These are phyloP conservation scores for Chlorella vulgaris DNA, from an alignment of 139 green algal species.

Conservation along the genomic window DNA sequence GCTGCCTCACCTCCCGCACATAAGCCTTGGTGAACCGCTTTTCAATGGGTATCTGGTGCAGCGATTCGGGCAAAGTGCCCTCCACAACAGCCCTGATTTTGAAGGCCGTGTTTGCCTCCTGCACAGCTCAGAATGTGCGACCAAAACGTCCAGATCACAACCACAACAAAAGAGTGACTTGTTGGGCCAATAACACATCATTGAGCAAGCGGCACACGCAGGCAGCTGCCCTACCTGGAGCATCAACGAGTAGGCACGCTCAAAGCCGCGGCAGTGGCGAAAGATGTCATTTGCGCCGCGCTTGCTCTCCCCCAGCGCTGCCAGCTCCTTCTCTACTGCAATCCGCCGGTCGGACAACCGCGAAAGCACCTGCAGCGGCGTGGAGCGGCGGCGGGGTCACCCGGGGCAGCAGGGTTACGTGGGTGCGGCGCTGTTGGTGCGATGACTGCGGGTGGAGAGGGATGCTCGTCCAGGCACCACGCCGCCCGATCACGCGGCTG, in stretches of 20 bases:
- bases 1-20: constrained; percentile 32
- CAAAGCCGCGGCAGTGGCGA: constrained; percentile 88
- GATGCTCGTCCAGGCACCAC: too few species aligned
- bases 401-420: too few species aligned
- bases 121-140: too few species aligned
- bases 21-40: constrained; percentile 81
- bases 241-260: constrained; percentile 76
- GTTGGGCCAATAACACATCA: too few species aligned
- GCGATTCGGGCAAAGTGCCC: constrained; percentile 52
- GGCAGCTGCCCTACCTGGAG: constrained; percentile 79
- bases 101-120: constrained; percentile 74
- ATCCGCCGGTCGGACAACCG: constrained; percentile 68
- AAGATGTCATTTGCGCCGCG: constrained; percentile 82
- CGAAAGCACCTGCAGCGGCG: constrained; percentile 61
- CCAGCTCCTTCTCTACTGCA: constrained; percentile 78
- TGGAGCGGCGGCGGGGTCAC: too few species aligned
- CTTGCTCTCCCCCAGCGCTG: constrained; percentile 71
- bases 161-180: background rate
- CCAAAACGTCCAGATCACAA: background rate
- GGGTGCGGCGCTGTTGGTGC: too few species aligned
- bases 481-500: too few species aligned
- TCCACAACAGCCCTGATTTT: constrained; percentile 70
- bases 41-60: constrained; percentile 79
- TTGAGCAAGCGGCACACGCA: too few species aligned
- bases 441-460: too few species aligned